Conservation (phyloP, 176 grass and related monocot genomes). For the Saccharum spontaneum region DNA sequence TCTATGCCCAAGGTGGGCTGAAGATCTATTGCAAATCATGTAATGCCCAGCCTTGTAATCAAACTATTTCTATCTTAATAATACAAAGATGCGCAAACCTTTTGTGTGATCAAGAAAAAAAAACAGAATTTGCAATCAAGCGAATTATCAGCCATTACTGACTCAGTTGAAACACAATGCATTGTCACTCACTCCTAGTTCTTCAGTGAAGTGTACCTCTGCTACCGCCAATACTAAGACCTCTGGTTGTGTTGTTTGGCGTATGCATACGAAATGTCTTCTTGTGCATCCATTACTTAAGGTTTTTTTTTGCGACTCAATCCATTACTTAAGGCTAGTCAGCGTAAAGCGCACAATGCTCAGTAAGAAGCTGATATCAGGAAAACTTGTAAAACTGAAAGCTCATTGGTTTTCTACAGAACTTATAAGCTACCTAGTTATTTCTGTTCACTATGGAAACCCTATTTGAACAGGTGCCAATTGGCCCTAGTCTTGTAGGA, state of each 20-base stretch:
- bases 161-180: neutral
- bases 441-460: neutral
- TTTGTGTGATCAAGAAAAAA: no score
- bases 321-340: neutral
- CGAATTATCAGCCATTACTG: neutral
- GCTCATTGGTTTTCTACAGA: neutral
- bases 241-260: neutral
- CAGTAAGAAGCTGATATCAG: neutral
- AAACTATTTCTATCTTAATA: no score
- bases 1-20: no score
- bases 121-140: neutral
- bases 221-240: neutral
- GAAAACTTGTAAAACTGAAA: slow-evolving; percentile 1
- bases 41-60: no score
- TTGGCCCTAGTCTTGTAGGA: neutral
- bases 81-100: no score
- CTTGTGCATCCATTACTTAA: neutral
- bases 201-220: neutral
- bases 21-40: no score
- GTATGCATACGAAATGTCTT: neutral
- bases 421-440: neutral
- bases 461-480: neutral
- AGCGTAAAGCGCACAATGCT: neutral
- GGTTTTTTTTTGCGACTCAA: neutral
- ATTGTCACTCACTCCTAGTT: neutral